Base-by-base conservation (phyloP, 2,329 filamentous ascomycete species). In the Diaporthe ampelina region DNA sequence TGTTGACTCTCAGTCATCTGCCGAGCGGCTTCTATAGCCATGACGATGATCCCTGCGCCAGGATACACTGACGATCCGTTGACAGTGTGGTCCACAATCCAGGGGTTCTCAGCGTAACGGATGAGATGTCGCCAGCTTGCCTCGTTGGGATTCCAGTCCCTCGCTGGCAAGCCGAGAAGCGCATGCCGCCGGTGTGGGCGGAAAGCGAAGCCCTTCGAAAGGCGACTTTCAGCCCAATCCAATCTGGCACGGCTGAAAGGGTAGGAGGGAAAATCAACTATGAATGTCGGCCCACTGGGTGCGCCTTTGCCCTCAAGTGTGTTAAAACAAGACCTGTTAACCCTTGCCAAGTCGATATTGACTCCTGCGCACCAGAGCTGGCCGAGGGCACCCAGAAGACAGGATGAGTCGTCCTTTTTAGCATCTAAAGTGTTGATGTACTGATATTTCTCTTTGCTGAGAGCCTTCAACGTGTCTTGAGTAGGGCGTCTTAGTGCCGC, bases 351-450 rank as follows among this genome's bases (percentile, higher is more conserved):
- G 56, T 58, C 32, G 56, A 58, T 17, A 35, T 58, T 35, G 13
- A 58, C 24, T n/a, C 56, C 56, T 15, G 56, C n/a, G 56, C 56
- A 58, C 56, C 56, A 58, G 56, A 58, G 56, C 32, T 58, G 56
- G 32, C 56, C 56, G 0, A 58, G 32, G 21, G 56, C 56, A 9
- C 56, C 56, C 13, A 58, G 56, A 37, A 58, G 56, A 58, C 32
- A 37, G 1, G 56, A 58, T 6, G 24, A 21, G 32, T n/a, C 21
- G 56, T 58, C 32, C n/a, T 58, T 58, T 29, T 58, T 58, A 3
- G 56, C 29, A 21, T 58, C 56, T 6, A 58, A 24, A 3, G 56
- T 58, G 21, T 58, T 58, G 32, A 24, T 37, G 56, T 58, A 58
- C 32, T 58, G 56, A 11, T 37, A 58, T 37, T 37, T 58, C 13